These are phyloP conservation scores for Lolium multiflorum DNA, from an alignment of 176 grass and related monocot genomes.

Conservation along the genomic window DNA sequence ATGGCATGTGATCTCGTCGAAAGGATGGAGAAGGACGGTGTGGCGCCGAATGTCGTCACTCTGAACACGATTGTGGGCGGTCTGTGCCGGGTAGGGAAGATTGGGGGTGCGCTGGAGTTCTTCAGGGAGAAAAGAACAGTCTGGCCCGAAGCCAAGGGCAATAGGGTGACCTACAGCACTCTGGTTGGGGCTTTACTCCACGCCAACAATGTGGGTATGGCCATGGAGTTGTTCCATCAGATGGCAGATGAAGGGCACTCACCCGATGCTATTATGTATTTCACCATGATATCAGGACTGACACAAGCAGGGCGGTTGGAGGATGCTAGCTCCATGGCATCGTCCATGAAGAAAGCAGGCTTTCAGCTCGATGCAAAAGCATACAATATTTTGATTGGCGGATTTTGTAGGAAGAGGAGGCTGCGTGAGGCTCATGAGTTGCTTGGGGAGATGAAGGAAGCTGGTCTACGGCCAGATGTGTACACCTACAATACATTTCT, in stretches of 20 bases:
- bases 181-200: constrained; percentile 78
- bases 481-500: constrained; percentile 80
- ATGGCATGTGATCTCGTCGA: constrained; percentile 48
- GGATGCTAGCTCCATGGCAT: constrained; percentile 54
- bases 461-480: constrained; percentile 62
- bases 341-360: constrained; percentile 65
- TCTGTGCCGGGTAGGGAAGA: constrained; percentile 55
- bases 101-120: constrained; percentile 67
- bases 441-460: constrained; percentile 57
- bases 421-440: constrained; percentile 57
- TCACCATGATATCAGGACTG: constrained; percentile 82
- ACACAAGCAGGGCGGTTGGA: constrained; percentile 60
- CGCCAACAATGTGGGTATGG: constrained; percentile 60
- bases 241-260: constrained; percentile 59
- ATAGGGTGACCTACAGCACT: constrained; percentile 61
- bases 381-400: constrained; percentile 79
- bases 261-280: constrained; percentile 65
- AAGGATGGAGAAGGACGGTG: constrained; percentile 59
- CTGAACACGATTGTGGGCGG: constrained; percentile 67
- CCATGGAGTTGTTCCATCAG: constrained; percentile 74
- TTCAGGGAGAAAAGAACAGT: constrained; percentile 60
- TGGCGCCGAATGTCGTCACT: constrained; percentile 47
- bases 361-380: constrained; percentile 66
- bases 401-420: constrained; percentile 73
- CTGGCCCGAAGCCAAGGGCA: constrained; percentile 57